Conservation (phyloP, 805 yeast genomes). For the Tetrapisispora nanseiensis region DNA sequence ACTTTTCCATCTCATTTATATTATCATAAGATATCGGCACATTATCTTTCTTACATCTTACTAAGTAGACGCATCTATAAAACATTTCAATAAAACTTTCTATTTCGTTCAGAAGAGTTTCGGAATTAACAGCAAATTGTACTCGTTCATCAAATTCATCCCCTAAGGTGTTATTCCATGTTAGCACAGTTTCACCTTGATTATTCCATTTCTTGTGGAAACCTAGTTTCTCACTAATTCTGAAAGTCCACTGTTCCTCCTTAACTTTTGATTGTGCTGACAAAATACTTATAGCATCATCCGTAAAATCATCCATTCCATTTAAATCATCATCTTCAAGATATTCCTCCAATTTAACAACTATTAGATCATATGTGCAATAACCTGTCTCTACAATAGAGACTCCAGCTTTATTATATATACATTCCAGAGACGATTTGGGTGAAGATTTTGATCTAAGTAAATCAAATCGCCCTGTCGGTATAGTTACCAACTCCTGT, state of each 20-base stretch:
- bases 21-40: conserved; percentile 36
- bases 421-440: conserved; percentile 74
- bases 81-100: conserved; percentile 54
- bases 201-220: conserved; percentile 43
- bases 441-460: conserved; percentile 72
- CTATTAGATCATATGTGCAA: conserved; percentile 58
- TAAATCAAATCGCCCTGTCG: conserved; percentile 70
- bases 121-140: conserved; percentile 65
- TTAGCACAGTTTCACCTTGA: conserved; percentile 48
- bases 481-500: conserved; percentile 53
- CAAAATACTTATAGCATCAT: conserved; percentile 28
- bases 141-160: conserved; percentile 72
- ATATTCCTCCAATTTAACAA: conserved; percentile 62
- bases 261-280: conserved; percentile 27
- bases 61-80: conserved; percentile 64
- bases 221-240: conserved; percentile 50
- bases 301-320: conserved; percentile 40
- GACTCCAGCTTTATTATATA: conserved; percentile 72
- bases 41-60: conserved; percentile 52
- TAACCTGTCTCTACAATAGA: conserved; percentile 59
- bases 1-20: conserved; percentile 45
- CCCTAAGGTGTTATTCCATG: conserved; percentile 81
- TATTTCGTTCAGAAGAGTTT: conserved; percentile 41
- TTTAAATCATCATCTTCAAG: conserved; percentile 42
- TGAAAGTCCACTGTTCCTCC: conserved; percentile 62